Evolutionary conservation across 176 grass and related monocot species (phyloP), one percentile per base, ranked within the genome.

Genomic region (Hordeum marinum): DNA sequence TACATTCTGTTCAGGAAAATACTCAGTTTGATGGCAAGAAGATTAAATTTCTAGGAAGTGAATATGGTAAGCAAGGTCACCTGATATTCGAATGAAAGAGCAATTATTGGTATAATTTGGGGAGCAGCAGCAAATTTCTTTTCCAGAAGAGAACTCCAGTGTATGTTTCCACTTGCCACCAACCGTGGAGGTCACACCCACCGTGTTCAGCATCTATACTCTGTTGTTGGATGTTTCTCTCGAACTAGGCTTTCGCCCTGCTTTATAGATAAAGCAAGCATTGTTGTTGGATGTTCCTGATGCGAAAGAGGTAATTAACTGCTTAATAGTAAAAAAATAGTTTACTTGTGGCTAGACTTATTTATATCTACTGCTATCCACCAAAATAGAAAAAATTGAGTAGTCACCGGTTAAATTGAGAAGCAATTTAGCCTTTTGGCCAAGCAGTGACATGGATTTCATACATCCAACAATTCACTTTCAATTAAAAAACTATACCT

Each of bases 51-150:
- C 63, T 1, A 35, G 34, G 3, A 75, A 68, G 2, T 84, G 71
- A 75, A 82, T 57, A 43, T 29, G 31, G 8, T 83, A 68, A 72
- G 43, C 40, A 63, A 57, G 23, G 69, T 85, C 83, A 97, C 95
- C 84, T 97, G 95, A 81, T 97, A 97, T 87, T 94, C 92, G 82
- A 97, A 97, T 68, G 95, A 85, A 79, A 97, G 92, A 68, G 88
- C 92, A 80, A 97, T 89, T 87, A 97, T 94, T n/a, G 92, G 95
- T 92, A 97, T 85, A 78, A 92, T 97, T 89, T 91, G 84, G 39
- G 92, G 95, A 74, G 88, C 85, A 31, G 92, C 95, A 63, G 91
- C 81, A 42, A 92, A 63, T 86, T 92, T 87, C 9, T 84, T 81
- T 84, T 94, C 87, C 82, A 92, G 84, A 89, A 97, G 92, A 58